phyloP scores from a whole-genome alignment of 2,329 filamentous ascomycete species.

The Claviceps digitariae region DNA sequence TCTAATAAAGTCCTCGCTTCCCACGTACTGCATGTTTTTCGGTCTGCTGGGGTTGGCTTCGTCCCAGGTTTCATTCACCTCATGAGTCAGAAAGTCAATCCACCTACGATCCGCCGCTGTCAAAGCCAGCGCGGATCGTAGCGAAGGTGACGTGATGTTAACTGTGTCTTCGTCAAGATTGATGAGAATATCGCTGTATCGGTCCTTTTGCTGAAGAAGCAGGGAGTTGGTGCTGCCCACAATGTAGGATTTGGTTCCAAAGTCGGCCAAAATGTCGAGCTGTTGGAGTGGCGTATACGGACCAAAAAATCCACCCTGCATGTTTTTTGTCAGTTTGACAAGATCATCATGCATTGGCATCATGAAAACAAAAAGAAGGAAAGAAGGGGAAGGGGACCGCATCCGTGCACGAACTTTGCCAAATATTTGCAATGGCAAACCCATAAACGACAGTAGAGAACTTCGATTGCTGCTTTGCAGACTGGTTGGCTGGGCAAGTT shows the following conservation, averaged over 20 bases:
- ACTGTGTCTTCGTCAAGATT: constrained; percentile 86
- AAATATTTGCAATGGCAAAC: constrained; percentile 85
- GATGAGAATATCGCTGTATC: constrained; percentile 91
- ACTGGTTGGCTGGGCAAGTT: constrained; percentile 63
- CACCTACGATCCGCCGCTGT: constrained; percentile 82
- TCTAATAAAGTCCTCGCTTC: constrained; percentile 93
- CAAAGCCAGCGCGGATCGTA: constrained; percentile 62
- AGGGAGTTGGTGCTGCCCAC: constrained; percentile 95
- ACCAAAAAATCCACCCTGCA: constrained; percentile 78
- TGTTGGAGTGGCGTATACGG: constrained; percentile 95
- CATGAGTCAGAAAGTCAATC: constrained; percentile 92
- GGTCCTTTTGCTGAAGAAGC: constrained; percentile 82
- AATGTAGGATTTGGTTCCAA: constrained; percentile 91
- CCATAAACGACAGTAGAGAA: constrained; percentile 88
- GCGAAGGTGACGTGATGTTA: constrained; percentile 66
- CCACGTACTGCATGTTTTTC: constrained; percentile 89
- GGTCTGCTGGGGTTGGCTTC: constrained; percentile 76
- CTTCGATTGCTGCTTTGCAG: constrained; percentile 82
- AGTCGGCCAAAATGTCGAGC: constrained; percentile 83
- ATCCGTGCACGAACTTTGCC: constrained; percentile 49
- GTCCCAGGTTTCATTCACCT: constrained; percentile 94
- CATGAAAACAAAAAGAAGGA: background rate
- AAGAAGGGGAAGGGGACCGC: too few relatives aligned
- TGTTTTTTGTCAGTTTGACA: background rate
- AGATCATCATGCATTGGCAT: background rate